phyloP scores from a whole-genome alignment of 2,329 filamentous ascomycete genomes.

The Calonectria crousiana region DNA sequence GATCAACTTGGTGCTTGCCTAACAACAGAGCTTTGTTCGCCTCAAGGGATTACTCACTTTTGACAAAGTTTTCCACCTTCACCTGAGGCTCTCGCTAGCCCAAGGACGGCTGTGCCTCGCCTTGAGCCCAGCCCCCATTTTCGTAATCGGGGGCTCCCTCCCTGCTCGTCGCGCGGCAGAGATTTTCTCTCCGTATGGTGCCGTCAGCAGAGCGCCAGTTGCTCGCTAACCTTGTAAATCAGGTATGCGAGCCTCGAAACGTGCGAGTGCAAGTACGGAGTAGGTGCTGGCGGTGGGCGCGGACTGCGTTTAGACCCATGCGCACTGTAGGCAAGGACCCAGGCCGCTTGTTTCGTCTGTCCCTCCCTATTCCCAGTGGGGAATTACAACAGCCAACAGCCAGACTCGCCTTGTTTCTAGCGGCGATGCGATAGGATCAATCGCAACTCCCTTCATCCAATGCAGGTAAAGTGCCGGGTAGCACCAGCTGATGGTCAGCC shows the following conservation, averaged over 20 bases:
- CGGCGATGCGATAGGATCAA: background rate
- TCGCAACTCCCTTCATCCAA: background rate
- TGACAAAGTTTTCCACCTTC: background rate
- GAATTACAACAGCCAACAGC: background rate
- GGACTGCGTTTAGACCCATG: constrained; percentile 30
- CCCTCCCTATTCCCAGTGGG: constrained; percentile 18
- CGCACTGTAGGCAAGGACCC: constrained; percentile 22
- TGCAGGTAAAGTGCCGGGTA: constrained; percentile 26
- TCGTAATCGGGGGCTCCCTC: background rate
- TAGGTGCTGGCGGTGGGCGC: constrained; percentile 17
- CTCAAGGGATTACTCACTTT: background rate
- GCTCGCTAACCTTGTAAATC: background rate
- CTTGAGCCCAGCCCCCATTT: constrained; percentile 6
- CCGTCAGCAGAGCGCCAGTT: background rate
- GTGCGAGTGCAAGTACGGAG: background rate
- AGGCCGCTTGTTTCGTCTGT: constrained; percentile 19
- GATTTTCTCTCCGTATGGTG: background rate
- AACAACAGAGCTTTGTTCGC: background rate
- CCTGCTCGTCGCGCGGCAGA: background rate
- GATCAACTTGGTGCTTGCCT: background rate
- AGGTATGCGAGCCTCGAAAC: background rate
- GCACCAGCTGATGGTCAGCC: background rate
- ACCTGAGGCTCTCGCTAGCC: background rate
- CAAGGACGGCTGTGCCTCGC: background rate
- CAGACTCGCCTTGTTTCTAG: background rate